Percentiles rank a stretch among this genome's conserved stretches.
Conservation (phyloP, 2,329 filamentous ascomycete species). For the Magnaporthales sp. region DNA sequence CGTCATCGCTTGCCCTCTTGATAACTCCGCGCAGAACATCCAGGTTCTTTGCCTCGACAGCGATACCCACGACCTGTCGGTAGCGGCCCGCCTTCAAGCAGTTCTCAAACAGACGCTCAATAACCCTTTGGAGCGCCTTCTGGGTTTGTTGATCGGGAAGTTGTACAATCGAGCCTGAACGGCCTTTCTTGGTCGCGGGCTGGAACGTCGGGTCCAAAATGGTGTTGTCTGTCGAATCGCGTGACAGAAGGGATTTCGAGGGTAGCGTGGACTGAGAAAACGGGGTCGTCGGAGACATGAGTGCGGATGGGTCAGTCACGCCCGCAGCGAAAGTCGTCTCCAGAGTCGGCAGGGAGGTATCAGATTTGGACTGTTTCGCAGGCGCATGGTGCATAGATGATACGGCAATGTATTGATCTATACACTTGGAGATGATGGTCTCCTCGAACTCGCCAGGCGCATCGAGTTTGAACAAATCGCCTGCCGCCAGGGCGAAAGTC, state of each 20-base stretch:
- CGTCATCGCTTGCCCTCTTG: conserved; percentile 78
- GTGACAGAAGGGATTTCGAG: conserved; percentile 89
- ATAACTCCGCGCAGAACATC: conserved; percentile 82
- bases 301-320: conserved; percentile 56
- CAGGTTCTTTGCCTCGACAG: conserved; percentile 87
- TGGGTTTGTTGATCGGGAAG: conserved; percentile 63
- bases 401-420: conserved; percentile 92
- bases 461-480: conserved; percentile 90
- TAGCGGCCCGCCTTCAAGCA: conserved; percentile 83
- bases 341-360: conserved; percentile 54
- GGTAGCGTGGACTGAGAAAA: conserved; percentile 91
- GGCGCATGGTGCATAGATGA: conserved; percentile 42
- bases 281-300: conserved; percentile 84
- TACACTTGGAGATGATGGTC: conserved; percentile 96
- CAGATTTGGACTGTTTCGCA: conserved; percentile 30
- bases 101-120: conserved; percentile 83
- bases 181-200: conserved; percentile 41
- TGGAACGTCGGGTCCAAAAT: conserved; percentile 52
- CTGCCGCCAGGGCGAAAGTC: conserved; percentile 91
- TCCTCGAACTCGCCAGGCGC: conserved; percentile 92
- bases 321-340: conserved; percentile 70
- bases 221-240: conserved; percentile 59
- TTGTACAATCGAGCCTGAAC: conserved; percentile 54
- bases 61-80: conserved; percentile 92
- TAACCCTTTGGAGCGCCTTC: conserved; percentile 70